Conservation (phyloP, 768 basidiomycete species). For the Leccinum subgranulosum region DNA sequence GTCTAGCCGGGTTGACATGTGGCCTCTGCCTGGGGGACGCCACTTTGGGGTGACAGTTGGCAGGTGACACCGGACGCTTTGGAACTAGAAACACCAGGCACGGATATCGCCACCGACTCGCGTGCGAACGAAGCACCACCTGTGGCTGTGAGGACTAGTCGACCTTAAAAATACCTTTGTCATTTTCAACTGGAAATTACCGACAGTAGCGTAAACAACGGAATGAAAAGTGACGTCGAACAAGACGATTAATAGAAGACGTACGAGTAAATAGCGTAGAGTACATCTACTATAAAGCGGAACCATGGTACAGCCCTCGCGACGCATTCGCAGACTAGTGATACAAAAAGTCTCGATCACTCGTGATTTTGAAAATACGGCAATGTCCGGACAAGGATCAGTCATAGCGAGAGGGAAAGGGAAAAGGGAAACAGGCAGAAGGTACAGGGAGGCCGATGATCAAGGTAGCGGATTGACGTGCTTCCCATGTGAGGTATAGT, state of each 20-base stretch:
- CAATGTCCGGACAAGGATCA: conserved; percentile 26
- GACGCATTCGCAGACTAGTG: conserved; percentile 28
- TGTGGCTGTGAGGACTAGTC: conserved; percentile 28
- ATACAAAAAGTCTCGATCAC: conserved; percentile 31
- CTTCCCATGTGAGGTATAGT: conserved; percentile 42
- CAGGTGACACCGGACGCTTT: conserved; percentile 19
- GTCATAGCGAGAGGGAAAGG: conserved; percentile 15
- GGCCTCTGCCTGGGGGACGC: conserved; percentile 6
- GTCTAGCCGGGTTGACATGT: conserved; percentile 7
- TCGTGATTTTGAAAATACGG: conserved; percentile 29
- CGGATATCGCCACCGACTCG: conserved; percentile 18
- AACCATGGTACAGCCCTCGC: conserved; percentile 19
- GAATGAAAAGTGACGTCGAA: conserved; percentile 18
- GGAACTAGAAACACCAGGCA: background rate
- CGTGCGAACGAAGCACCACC: conserved; percentile 15
- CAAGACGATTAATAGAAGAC: conserved; percentile 26
- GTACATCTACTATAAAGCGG: conserved; percentile 33
- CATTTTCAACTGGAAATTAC: conserved; percentile 20
- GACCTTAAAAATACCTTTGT: conserved; percentile 33
- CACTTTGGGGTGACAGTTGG: background rate
- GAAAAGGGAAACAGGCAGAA: conserved; percentile 13
- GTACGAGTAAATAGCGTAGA: conserved; percentile 33
- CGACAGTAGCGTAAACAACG: conserved; percentile 23
- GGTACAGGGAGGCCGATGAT: conserved; percentile 24
- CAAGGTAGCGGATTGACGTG: conserved; percentile 47